Base-by-base conservation (phyloP, 1,284 basidiomycete genomes). In the Boletus subluridellus region DNA sequence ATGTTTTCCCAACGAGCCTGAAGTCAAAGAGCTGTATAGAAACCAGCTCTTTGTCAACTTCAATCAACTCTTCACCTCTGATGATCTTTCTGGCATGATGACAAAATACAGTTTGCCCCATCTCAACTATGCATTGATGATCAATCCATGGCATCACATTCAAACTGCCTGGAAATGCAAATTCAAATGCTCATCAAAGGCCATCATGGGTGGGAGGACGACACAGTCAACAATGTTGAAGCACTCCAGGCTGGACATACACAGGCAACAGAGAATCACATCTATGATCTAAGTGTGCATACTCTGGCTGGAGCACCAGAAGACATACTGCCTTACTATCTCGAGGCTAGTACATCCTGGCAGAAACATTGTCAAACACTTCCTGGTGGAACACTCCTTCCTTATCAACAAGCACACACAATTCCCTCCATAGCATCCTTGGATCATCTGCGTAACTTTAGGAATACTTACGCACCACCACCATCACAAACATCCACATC, bases 121-220 rank as follows among this genome's bases (percentile, higher is more conserved):
- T 7, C 9, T 49, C 1, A 10, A 49, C 2, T 50, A 24, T 17
- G 45, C 14, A 0, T 12, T 52, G 0, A 52, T 15, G 0, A 52
- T 71, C 42, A 64, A 58, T 14, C 48, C 58, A 5, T 73, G 64
- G 63, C 52, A 64, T 1, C 73, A 74, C 28, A 66, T 73, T 52
- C 62, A 57, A 21, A 67, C 60, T 1, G 66, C 70, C 0, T 69
- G 65, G 26, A 62, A 65, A 7, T 57, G 65, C 3, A 69, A 69
- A 44, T 61, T 64, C 1, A 57, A 49, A 9, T 11, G 17, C 0
- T 41, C 21, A 0, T 21, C 55, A 0, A 46, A 64, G 0, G 59
- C 61, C 0, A 3, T 64, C n/a, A n/a, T n/a, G n/a, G n/a, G 0
- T 2, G 60, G 11, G 26, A 46, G 38, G 8, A 28, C 0, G 59